Percentiles rank a stretch among this genome's conserved stretches.
Conservation (phyloP, 139 green algal genomes). For the Chlorella ohadii region DNA sequence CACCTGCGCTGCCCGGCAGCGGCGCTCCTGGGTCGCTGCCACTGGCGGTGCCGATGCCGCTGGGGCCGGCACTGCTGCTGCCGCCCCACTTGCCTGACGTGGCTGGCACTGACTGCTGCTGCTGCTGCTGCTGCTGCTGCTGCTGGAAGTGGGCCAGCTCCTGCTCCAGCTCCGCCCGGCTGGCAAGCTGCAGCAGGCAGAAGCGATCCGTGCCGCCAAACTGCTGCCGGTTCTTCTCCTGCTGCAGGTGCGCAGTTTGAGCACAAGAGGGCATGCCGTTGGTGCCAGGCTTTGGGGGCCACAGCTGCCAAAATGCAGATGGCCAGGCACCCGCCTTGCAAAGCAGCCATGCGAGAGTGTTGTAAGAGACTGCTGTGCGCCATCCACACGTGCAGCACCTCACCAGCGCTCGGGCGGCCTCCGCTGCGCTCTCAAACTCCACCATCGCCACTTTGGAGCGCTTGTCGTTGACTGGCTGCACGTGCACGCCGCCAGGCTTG, state of each 20-base stretch:
- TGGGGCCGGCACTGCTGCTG: neutral
- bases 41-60: neutral
- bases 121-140: neutral
- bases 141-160: neutral
- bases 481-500: slow-evolving; percentile 74
- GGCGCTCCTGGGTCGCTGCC: neutral
- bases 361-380: too few species aligned
- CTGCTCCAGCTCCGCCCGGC: slow-evolving; percentile 68
- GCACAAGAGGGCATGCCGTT: neutral
- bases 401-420: slow-evolving; percentile 72
- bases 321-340: too few species aligned
- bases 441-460: slow-evolving; percentile 88
- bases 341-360: too few species aligned
- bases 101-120: slow-evolving; percentile 11
- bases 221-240: slow-evolving; percentile 75
- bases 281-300: too few species aligned
- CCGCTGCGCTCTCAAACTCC: slow-evolving; percentile 85
- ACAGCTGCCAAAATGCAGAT: too few species aligned
- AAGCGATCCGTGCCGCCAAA: slow-evolving; percentile 78
- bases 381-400: neutral
- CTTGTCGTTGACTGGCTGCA: slow-evolving; percentile 79
- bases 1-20: neutral
- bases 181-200: slow-evolving; percentile 80
- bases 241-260: neutral
- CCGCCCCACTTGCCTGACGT: too few species aligned